A percentile compares a stretch with the other conserved stretches of the same genome.
Conservation (phyloP, 2,329 filamentous ascomycete species). For the Sporothrix inflata region DNA sequence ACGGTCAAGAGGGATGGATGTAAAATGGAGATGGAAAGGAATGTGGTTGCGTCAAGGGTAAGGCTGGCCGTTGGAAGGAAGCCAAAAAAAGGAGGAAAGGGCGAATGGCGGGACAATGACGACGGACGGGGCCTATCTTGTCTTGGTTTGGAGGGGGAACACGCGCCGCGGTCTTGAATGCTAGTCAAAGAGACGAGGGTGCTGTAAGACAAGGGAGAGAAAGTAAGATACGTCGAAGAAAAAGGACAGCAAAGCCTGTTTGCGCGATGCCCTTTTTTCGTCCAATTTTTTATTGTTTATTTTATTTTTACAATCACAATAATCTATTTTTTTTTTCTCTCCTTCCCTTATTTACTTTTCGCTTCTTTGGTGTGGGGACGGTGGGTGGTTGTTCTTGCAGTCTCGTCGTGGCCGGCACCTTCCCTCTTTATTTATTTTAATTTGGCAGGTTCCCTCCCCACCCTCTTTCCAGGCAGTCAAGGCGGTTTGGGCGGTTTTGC, state of each 20-base stretch:
- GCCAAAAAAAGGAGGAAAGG: neutral
- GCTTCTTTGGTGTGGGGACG: conserved; percentile 5
- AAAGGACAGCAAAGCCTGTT: conserved; percentile 17
- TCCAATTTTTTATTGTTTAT: conserved; percentile 20
- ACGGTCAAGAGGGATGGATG: neutral
- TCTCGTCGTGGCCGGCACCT: neutral
- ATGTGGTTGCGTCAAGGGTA: conserved; percentile 8
- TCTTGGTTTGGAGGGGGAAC: conserved; percentile 8
- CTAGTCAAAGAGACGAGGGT: neutral
- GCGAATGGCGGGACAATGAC: conserved; percentile 16
- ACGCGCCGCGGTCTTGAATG: conserved; percentile 2
- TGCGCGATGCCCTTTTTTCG: conserved; percentile 13
- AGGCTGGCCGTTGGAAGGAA: conserved; percentile 9
- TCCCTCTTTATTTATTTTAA: conserved; percentile 24
- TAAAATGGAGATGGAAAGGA: neutral
- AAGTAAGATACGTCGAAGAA: too few species aligned
- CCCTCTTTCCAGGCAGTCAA: neutral
- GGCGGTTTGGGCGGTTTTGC: too few species aligned
- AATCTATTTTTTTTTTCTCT: neutral
- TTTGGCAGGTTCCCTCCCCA: conserved; percentile 15
- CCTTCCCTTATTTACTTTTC: conserved; percentile 13
- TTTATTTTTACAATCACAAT: conserved; percentile 26
- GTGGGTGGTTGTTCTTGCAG: conserved; percentile 8
- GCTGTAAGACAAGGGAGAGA: neutral
- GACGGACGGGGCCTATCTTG: conserved; percentile 10